A percentile compares a stretch with the other conserved stretches of the same genome.
Evolutionary conservation across 805 yeast genomes (phyloP).

Genomic region (Barnettozyma botsteinii): DNA sequence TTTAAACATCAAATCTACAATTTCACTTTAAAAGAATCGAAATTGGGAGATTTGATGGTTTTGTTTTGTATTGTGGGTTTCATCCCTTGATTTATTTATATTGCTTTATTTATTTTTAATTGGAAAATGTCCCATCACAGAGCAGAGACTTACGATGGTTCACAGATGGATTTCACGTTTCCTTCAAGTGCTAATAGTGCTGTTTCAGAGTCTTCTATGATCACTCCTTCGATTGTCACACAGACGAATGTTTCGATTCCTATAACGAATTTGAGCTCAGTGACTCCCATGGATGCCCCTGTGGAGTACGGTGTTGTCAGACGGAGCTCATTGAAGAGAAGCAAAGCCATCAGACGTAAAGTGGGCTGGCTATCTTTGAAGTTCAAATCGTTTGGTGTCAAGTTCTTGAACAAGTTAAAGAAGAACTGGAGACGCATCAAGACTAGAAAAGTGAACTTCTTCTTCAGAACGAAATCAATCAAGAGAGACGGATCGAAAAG

Average conservation of each 20-base stretch:
- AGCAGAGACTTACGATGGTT: constrained; percentile 33
- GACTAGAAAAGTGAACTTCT: constrained; percentile 11
- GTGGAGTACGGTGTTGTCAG: neutral
- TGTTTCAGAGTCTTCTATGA: no score
- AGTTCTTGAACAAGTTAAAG: constrained; percentile 18
- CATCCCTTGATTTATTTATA: no score
- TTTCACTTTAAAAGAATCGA: neutral
- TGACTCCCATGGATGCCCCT: neutral
- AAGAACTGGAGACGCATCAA: constrained; percentile 26
- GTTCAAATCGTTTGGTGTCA: constrained; percentile 24
- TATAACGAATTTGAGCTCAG: neutral
- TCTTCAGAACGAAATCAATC: neutral
- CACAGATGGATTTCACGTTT: constrained; percentile 35
- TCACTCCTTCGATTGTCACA: constrained; percentile 1
- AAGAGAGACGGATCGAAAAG: neutral
- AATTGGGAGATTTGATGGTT: neutral
- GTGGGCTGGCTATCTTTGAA: constrained; percentile 32
- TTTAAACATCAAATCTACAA: neutral
- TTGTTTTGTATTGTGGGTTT: neutral
- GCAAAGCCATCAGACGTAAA: constrained; percentile 32
- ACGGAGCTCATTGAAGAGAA: constrained; percentile 26
- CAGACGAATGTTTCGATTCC: neutral
- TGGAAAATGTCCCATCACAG: constrained; percentile 26
- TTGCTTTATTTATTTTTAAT: no score
- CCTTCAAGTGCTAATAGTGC: constrained; percentile 18